phyloP scores from a whole-genome alignment of 352 stramenopile genomes.

The Peronospora tabacina region DNA sequence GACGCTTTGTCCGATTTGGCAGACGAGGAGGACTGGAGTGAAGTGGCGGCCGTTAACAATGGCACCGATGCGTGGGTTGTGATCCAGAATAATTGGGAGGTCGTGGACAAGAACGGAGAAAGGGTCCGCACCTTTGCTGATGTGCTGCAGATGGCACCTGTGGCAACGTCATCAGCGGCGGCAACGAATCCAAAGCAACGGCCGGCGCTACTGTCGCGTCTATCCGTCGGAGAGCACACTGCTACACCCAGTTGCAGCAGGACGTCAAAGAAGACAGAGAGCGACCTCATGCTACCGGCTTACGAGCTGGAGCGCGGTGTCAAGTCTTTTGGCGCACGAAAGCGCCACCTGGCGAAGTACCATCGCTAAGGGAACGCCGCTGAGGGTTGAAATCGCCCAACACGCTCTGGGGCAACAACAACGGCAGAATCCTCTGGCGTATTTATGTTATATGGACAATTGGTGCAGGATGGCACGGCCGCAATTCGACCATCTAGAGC shows the following conservation, averaged over 20 bases:
- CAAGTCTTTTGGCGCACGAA: slow-evolving; percentile 60
- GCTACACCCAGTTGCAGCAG: slow-evolving; percentile 7
- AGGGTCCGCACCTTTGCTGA: slow-evolving; percentile 55
- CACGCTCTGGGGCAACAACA: slow-evolving; percentile 8
- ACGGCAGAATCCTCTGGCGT: slow-evolving; percentile 9
- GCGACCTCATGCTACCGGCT: slow-evolving; percentile 11
- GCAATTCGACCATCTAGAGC: slow-evolving; percentile 1
- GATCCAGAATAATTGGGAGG: slow-evolving; percentile 67
- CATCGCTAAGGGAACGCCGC: slow-evolving; percentile 21
- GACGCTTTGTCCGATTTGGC: slow-evolving; percentile 22
- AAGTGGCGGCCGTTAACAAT: slow-evolving; percentile 28
- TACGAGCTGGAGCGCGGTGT: slow-evolving; percentile 28
- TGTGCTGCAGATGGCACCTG: slow-evolving; percentile 27
- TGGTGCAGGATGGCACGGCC: background rate
- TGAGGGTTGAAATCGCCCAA: slow-evolving; percentile 3
- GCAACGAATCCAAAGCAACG: background rate
- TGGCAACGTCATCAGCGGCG: background rate
- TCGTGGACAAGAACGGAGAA: slow-evolving; percentile 45
- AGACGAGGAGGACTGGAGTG: slow-evolving; percentile 53
- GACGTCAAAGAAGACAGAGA: slow-evolving; percentile 16
- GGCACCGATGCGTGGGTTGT: slow-evolving; percentile 40
- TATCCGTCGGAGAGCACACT: slow-evolving; percentile 22
- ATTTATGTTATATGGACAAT: slow-evolving; percentile 26
- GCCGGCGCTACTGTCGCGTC: slow-evolving; percentile 12
- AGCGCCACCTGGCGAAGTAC: slow-evolving; percentile 37